phyloP scores from a whole-genome alignment of 116 monocot species.

The Phalaenopsis hybrid region DNA sequence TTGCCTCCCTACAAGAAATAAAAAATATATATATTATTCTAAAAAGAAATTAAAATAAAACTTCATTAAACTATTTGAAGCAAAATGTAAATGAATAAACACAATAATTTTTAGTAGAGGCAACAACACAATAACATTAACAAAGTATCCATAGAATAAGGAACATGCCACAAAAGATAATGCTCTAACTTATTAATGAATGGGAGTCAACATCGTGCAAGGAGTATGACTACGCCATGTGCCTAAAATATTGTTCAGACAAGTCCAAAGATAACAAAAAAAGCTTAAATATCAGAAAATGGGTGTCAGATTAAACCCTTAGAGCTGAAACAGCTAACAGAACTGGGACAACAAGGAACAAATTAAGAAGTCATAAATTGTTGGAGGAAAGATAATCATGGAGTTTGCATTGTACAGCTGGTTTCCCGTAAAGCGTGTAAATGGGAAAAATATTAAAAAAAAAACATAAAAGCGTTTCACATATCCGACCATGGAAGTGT shows the following conservation, averaged over 20 bases:
- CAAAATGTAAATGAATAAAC: background rate
- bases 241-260: background rate
- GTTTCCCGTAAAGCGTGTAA: background rate
- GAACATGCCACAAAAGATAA: background rate
- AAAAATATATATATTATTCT: background rate
- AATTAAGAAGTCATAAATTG: background rate
- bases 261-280: background rate
- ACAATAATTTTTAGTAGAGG: background rate
- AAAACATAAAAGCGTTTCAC: background rate
- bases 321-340: background rate
- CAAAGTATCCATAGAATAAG: background rate
- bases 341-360: background rate
- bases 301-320: background rate
- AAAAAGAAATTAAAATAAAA: background rate
- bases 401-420: background rate
- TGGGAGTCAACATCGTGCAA: background rate
- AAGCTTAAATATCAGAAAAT: background rate
- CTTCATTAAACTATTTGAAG: background rate
- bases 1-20: constrained; percentile 26
- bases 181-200: background rate
- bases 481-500: background rate
- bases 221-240: background rate
- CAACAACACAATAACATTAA: background rate
- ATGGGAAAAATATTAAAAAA: background rate
- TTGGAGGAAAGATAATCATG: background rate